phyloP scores from a whole-genome alignment of 2,329 filamentous ascomycete species.

The Leptographium galeiforme region DNA sequence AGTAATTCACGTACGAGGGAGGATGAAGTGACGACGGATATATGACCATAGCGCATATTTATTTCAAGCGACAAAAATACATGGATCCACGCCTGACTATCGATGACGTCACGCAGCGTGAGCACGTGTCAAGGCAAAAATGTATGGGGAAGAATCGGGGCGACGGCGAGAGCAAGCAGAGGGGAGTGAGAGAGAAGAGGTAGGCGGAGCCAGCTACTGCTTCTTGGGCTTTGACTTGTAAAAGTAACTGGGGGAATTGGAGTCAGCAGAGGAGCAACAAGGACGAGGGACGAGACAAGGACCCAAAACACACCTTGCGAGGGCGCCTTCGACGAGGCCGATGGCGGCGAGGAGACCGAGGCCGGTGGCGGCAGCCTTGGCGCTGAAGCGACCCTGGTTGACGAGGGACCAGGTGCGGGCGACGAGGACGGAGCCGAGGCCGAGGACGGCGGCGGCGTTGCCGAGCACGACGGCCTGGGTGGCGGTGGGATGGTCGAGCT shows the following conservation, averaged over 20 bases:
- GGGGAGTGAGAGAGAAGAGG: background rate
- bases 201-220: constrained; percentile 9
- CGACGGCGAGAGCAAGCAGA: background rate
- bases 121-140: background rate
- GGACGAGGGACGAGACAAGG: background rate
- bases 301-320: constrained; percentile 30
- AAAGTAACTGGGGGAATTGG: constrained; percentile 16
- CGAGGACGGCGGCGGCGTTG: constrained; percentile 39
- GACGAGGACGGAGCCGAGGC: constrained; percentile 37
- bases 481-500: constrained; percentile 23
- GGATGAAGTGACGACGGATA: background rate
- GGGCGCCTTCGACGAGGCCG: constrained; percentile 33
- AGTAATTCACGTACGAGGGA: background rate
- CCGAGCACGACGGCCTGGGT: constrained; percentile 28
- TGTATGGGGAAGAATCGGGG: background rate
- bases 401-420: constrained; percentile 44
- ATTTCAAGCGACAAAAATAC: background rate
- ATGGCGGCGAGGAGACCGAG: constrained; percentile 36
- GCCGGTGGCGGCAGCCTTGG: constrained; percentile 36
- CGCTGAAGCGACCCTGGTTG: constrained; percentile 35
- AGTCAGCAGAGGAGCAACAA: constrained; percentile 5
- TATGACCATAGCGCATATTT: background rate
- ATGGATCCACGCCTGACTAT: background rate
- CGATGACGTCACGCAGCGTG: background rate
- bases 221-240: constrained; percentile 22